These are phyloP conservation scores for Pseudogymnoascus sp. DNA, from an alignment of 2,329 filamentous ascomycete species.

Conservation along the genomic window DNA sequence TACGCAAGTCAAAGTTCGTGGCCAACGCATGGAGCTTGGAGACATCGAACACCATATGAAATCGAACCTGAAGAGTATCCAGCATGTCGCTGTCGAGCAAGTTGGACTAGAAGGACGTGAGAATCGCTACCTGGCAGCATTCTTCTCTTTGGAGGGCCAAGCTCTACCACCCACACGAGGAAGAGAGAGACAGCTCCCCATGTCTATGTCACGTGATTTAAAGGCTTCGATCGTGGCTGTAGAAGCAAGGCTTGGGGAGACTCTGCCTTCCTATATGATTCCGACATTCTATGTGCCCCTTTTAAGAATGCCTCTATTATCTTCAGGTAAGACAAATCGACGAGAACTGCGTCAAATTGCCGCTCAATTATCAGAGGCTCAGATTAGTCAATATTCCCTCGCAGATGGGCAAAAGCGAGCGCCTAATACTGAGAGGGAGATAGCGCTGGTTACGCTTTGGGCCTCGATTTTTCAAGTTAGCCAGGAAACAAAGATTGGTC, in stretches of 20 bases:
- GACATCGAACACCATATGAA: conserved; percentile 15
- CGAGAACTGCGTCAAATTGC: conserved; percentile 23
- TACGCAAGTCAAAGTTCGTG: conserved; percentile 48
- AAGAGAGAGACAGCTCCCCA: no score
- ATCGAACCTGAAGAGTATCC: neutral
- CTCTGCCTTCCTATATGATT: conserved; percentile 32
- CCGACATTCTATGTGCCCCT: conserved; percentile 28
- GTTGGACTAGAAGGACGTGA: neutral
- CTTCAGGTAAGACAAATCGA: conserved; percentile 30
- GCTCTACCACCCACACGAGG: neutral
- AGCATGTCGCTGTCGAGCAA: neutral
- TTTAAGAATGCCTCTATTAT: conserved; percentile 23
- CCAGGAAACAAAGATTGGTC: conserved; percentile 10
- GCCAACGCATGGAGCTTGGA: conserved; percentile 19
- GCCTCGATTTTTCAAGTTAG: neutral
- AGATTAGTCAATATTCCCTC: conserved; percentile 8
- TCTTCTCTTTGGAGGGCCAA: neutral
- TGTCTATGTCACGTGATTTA: neutral
- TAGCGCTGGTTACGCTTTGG: neutral
- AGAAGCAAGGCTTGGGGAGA: neutral
- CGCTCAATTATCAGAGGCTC: conserved; percentile 20
- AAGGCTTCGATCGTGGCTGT: neutral
- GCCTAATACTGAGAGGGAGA: neutral
- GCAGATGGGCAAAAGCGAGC: neutral
- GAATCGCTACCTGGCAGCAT: neutral